Base-by-base conservation (phyloP, 169 alveolate species). In the Perkinsus chesapeaki region DNA sequence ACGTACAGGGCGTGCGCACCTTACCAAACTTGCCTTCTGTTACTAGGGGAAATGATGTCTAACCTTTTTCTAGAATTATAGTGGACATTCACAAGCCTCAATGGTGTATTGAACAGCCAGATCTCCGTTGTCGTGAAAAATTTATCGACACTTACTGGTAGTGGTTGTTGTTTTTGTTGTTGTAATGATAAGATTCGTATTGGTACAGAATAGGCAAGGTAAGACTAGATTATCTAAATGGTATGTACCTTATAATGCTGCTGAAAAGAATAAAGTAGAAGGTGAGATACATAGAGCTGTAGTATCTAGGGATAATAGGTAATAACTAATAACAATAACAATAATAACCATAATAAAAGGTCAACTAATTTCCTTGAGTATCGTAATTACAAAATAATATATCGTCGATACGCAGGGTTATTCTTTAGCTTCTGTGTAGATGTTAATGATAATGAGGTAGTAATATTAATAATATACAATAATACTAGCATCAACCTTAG, bases 341-440 rank as follows among this genome's bases (percentile, higher is more conserved):
- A 60, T 27, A 34, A 60, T 27, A 7, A 60, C 37, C 37, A 27
- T 60, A 34, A 20, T 60, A 16, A 91, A 0, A 43, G 90, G 39
- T 94, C 93, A 48, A 95, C 98, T 1, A 97, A 97, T 93, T 96
- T 97, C 93, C 93, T 96, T 91, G 98, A 97, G 96, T 97, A 96
- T 94, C 96, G 98, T 73, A 96, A 96, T 93, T 96, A 96, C 91
- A 94, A 96, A 39, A 95, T 97, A 39, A 95, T 98, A 23, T 97
- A 96, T 95, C 95, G 98, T 82, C 96, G 98, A 93, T 98, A 98
- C 94, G 99, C 99, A 7, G 98, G 98, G 23, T 96, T 98, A 73
- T 97, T 96, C 95, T 98, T 98, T 94, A 95, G 97, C 20, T 93
- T 97, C 16, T 96, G 98, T 91, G 97, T 97, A 36, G 99, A 98